Percentiles rank a stretch among this genome's conserved stretches.
These are phyloP conservation scores for Coemansia pectinata DNA, from an alignment of 192 early-diverging fungal genomes.

Conservation along the genomic window DNA sequence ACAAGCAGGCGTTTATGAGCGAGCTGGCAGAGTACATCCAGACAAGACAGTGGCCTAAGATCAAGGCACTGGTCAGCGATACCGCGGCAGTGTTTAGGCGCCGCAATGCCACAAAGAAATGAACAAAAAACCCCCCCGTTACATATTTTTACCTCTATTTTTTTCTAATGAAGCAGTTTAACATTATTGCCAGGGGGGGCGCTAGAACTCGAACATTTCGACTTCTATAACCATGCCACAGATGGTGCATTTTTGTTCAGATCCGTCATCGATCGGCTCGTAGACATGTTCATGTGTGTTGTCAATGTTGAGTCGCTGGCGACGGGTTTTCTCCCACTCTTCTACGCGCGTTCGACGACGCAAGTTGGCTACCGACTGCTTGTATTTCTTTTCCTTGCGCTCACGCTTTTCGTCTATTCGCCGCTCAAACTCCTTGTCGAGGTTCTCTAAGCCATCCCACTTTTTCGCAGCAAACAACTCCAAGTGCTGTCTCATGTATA, in stretches of 20 bases:
- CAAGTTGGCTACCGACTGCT: slow-evolving; percentile 73
- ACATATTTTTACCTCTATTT: slow-evolving; percentile 1
- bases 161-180: neutral
- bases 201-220: slow-evolving; percentile 61
- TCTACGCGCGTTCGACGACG: slow-evolving; percentile 78
- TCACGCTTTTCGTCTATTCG: slow-evolving; percentile 74
- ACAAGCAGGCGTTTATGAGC: slow-evolving; percentile 33
- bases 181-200: neutral
- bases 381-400: slow-evolving; percentile 84
- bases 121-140: neutral
- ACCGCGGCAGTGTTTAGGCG: slow-evolving; percentile 44
- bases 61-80: slow-evolving; percentile 32
- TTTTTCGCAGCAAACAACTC: slow-evolving; percentile 94
- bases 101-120: slow-evolving; percentile 23
- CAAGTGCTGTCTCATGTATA: slow-evolving; percentile 84
- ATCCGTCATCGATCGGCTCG: slow-evolving; percentile 57
- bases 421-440: slow-evolving; percentile 87
- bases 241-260: slow-evolving; percentile 60
- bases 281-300: slow-evolving; percentile 74
- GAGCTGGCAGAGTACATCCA: slow-evolving; percentile 29
- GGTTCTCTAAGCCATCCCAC: slow-evolving; percentile 81
- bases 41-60: slow-evolving; percentile 29
- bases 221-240: slow-evolving; percentile 73
- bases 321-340: slow-evolving; percentile 58
- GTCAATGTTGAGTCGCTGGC: slow-evolving; percentile 57